Percentiles rank a stretch among this genome's conserved stretches.
Conservation (phyloP, 305 asterid genomes). For the Fraxinus floribunda region DNA sequence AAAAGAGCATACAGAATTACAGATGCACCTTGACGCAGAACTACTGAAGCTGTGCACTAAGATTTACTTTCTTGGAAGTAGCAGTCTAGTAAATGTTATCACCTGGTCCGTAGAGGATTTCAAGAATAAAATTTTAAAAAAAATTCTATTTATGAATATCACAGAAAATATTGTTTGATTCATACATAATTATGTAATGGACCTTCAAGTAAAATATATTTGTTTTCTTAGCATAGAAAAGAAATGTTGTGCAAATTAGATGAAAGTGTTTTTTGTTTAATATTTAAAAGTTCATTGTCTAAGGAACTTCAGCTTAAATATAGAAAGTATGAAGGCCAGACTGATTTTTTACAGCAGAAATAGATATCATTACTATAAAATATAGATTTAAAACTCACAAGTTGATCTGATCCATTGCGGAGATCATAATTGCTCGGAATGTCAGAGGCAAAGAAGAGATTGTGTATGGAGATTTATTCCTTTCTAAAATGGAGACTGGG, state of each 20-base stretch:
- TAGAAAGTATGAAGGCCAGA: neutral
- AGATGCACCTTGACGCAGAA: neutral
- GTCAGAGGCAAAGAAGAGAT: conserved; percentile 89
- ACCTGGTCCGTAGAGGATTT: neutral
- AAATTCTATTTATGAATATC: neutral
- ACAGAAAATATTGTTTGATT: neutral
- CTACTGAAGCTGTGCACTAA: neutral
- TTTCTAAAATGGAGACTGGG: conserved; percentile 84
- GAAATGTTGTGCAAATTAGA: neutral
- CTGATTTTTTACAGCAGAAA: conserved; percentile 1
- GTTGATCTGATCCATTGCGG: conserved; percentile 91
- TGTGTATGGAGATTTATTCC: conserved; percentile 88
- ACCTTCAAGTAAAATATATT: neutral
- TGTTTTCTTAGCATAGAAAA: neutral
- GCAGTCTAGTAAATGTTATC: neutral
- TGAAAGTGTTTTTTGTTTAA: neutral
- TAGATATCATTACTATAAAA: conserved; percentile 8
- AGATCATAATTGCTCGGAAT: conserved; percentile 71
- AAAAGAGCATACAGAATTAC: neutral
- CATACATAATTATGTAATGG: neutral
- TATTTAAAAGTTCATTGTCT: neutral
- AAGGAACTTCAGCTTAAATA: neutral
- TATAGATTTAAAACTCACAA: conserved; percentile 52
- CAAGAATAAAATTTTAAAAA: neutral
- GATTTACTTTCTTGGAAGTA: neutral